phyloP scores from a whole-genome alignment of 2,329 filamentous ascomycete species.

The Aphanoascus verrucosus region DNA sequence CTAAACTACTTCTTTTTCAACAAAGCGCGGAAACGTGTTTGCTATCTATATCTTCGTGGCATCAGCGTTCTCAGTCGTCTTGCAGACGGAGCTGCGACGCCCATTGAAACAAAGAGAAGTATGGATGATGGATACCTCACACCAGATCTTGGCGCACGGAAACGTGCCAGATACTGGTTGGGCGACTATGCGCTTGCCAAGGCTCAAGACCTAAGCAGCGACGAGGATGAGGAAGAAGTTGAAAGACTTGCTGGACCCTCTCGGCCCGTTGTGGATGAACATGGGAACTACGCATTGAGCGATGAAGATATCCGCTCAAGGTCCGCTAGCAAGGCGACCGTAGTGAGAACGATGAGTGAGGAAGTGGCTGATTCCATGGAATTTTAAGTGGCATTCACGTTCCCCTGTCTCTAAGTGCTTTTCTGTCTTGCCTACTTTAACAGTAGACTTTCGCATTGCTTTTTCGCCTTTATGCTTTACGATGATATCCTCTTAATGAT shows the following conservation, averaged over 20 bases:
- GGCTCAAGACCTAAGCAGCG: constrained; percentile 31
- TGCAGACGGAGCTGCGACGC: constrained; percentile 40
- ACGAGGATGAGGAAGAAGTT: constrained; percentile 19
- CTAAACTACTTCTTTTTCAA: constrained; percentile 98
- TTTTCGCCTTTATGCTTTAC: neutral
- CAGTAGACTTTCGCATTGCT: neutral
- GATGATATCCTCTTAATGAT: constrained; percentile 5
- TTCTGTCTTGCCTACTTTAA: neutral
- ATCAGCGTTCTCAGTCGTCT: constrained; percentile 60
- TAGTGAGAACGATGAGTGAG: constrained; percentile 43
- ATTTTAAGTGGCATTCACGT: constrained; percentile 27
- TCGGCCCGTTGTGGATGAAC: constrained; percentile 30
- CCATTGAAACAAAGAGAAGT: constrained; percentile 36
- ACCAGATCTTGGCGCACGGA: constrained; percentile 52
- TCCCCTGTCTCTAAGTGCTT: neutral
- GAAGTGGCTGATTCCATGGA: constrained; percentile 46
- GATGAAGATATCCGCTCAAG: constrained; percentile 35
- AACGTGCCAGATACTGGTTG: constrained; percentile 82
- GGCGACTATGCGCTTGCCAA: constrained; percentile 49
- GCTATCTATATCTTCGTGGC: constrained; percentile 86
- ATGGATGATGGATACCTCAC: constrained; percentile 42
- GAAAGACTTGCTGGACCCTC: constrained; percentile 16
- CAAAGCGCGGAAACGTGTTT: constrained; percentile 79
- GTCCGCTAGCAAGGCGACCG: constrained; percentile 33
- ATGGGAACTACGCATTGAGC: constrained; percentile 36